These are phyloP conservation scores for Gossypium anomalum DNA, from an alignment of 345 rosid genomes.

Conservation along the genomic window DNA sequence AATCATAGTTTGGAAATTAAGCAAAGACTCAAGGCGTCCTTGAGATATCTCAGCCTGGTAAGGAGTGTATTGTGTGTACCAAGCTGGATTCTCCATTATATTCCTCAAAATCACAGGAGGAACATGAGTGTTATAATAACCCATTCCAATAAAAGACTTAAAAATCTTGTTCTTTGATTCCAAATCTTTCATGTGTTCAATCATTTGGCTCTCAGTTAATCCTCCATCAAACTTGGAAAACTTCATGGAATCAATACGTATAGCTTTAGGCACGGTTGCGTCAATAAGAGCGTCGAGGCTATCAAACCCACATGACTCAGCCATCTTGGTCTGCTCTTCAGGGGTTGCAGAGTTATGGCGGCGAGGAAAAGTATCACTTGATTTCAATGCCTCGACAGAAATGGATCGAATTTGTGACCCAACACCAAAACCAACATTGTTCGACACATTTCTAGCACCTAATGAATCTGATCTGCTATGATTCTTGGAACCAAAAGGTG, in stretches of 20 bases:
- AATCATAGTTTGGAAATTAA: constrained; percentile 83
- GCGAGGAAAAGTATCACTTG: constrained; percentile 81
- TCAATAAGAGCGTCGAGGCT: constrained; percentile 64
- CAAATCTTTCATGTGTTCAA: constrained; percentile 62
- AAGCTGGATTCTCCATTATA: constrained; percentile 93
- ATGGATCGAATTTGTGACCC: constrained; percentile 58
- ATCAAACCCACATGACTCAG: constrained; percentile 63
- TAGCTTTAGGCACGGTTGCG: constrained; percentile 97
- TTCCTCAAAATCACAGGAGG: constrained; percentile 95
- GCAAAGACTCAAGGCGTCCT: constrained; percentile 85
- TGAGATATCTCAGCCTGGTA: constrained; percentile 98
- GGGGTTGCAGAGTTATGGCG: constrained; percentile 95
- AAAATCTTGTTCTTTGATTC: constrained; percentile 81
- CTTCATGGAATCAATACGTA: constrained; percentile 76
- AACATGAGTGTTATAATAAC: constrained; percentile 79
- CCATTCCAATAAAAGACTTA: constrained; percentile 93
- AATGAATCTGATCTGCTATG: constrained; percentile 28
- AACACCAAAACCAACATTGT: constrained; percentile 22
- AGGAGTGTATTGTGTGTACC: constrained; percentile 98
- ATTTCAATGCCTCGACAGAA: constrained; percentile 67
- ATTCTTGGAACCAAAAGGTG: constrained; percentile 41
- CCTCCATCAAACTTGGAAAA: constrained; percentile 85
- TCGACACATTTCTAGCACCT: constrained; percentile 18
- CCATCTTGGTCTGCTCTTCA: constrained; percentile 79
- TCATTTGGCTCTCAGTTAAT: constrained; percentile 84